These are phyloP conservation scores for Geotrichum histeridarum DNA, from an alignment of 1,139 yeast genomes.

Conservation along the genomic window DNA sequence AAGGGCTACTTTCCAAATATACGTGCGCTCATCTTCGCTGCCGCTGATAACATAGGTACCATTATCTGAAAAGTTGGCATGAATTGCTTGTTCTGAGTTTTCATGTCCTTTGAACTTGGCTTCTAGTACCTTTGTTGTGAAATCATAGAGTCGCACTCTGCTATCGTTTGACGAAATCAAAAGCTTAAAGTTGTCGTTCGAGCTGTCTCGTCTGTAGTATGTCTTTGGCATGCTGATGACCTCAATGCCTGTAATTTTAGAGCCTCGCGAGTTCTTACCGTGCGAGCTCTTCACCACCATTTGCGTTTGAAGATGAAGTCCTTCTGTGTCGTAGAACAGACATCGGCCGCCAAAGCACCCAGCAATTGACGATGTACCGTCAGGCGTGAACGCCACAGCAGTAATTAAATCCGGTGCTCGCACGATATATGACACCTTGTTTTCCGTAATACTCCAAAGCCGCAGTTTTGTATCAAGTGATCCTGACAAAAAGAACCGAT, in stretches of 20 bases:
- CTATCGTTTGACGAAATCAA: conserved; percentile 71
- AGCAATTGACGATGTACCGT: conserved; percentile 58
- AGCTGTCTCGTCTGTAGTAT: neutral
- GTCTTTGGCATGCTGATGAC: conserved; percentile 25
- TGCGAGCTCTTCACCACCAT: conserved; percentile 50
- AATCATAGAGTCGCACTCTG: conserved; percentile 59
- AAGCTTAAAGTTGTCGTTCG: conserved; percentile 20
- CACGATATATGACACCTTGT: conserved; percentile 47
- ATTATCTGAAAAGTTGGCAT: conserved; percentile 60
- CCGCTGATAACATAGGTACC: conserved; percentile 41
- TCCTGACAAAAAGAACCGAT: conserved; percentile 79
- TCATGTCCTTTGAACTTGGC: conserved; percentile 70
- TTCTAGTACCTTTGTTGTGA: conserved; percentile 52
- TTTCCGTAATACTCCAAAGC: conserved; percentile 80
- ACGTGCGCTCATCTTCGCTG: conserved; percentile 47
- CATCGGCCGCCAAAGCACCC: conserved; percentile 83
- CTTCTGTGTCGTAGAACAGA: conserved; percentile 58
- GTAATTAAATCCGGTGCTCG: conserved; percentile 52
- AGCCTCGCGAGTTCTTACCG: conserved; percentile 33
- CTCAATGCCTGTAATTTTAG: conserved; percentile 37
- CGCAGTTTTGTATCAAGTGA: conserved; percentile 74
- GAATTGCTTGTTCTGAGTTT: conserved; percentile 65
- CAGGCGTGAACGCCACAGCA: conserved; percentile 65
- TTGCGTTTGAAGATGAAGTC: conserved; percentile 50
- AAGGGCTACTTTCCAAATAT: conserved; percentile 51